These are phyloP conservation scores for Chalara sp. DNA, from an alignment of 2,329 filamentous ascomycete genomes.

Conservation along the genomic window DNA sequence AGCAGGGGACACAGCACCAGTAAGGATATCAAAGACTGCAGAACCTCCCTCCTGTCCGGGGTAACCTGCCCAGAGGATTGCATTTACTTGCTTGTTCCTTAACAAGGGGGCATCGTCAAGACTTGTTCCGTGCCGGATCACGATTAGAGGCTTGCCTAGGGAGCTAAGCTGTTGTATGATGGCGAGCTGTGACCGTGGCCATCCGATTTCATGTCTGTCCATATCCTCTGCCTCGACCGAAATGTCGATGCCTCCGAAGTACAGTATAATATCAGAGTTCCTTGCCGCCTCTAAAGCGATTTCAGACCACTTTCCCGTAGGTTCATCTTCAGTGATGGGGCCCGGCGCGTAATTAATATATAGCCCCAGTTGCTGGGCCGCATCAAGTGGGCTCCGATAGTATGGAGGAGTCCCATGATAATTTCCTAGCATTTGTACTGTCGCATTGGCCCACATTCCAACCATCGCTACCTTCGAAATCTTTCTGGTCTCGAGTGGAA, in stretches of 20 bases:
- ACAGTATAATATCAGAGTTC: conserved; percentile 45
- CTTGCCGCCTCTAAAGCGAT: conserved; percentile 34
- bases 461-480: conserved; percentile 15
- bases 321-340: conserved; percentile 25
- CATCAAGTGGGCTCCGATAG: conserved; percentile 31
- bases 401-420: conserved; percentile 18
- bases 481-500: conserved; percentile 11
- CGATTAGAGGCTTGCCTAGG: conserved; percentile 41
- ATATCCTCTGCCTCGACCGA: conserved; percentile 41
- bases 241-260: conserved; percentile 47
- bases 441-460: conserved; percentile 17
- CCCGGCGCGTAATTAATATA: conserved; percentile 30
- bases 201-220: conserved; percentile 44
- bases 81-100: conserved; percentile 39
- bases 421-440: conserved; percentile 20
- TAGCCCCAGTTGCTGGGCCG: conserved; percentile 32
- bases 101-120: conserved; percentile 45
- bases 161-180: conserved; percentile 41
- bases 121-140: conserved; percentile 45
- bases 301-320: conserved; percentile 20
- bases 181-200: conserved; percentile 44
- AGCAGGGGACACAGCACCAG: conserved; percentile 30
- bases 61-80: conserved; percentile 51
- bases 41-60: conserved; percentile 53
- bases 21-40: conserved; percentile 47